Conservation (phyloP, 2,329 filamentous ascomycete genomes). For the Cladorrhinum sp. region DNA sequence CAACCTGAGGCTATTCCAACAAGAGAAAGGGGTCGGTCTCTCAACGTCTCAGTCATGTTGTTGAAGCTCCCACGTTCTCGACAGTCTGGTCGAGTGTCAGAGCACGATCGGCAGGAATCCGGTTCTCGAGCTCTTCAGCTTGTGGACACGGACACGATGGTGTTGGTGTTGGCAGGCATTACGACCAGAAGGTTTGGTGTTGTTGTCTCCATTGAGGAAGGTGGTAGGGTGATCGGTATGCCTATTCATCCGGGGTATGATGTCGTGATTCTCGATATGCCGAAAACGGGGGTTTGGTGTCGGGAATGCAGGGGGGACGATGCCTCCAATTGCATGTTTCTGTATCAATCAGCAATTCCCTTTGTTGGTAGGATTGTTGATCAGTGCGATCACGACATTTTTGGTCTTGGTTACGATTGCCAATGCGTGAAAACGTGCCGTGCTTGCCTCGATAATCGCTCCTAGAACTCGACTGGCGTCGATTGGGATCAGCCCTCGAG, state of each 20-base stretch:
- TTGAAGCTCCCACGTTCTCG: not conserved
- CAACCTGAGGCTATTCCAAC: not conserved
- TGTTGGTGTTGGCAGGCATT: not conserved
- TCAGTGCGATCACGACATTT: constrained; percentile 14
- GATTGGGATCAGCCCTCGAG: constrained; percentile 10
- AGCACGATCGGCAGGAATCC: not conserved
- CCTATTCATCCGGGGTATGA: not conserved
- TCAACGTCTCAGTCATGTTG: not conserved
- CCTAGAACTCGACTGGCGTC: not conserved
- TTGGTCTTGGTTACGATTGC: constrained; percentile 2
- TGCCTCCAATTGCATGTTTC: not conserved
- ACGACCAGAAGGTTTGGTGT: not conserved
- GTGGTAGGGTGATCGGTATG: not conserved
- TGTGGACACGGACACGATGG: not conserved
- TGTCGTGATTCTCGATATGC: not conserved
- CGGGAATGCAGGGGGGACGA: not conserved
- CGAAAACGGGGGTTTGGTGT: not conserved
- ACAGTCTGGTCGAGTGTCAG: not conserved
- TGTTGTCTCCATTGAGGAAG: not conserved
- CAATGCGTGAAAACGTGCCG: constrained; percentile 11
- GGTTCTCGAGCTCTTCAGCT: not conserved
- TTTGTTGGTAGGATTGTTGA: not conserved
- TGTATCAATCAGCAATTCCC: not conserved
- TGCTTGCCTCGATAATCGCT: not conserved
- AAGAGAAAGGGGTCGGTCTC: not conserved